Evolutionary conservation across 306 rosid species (phyloP).

Genomic region (Vigna radiata): DNA sequence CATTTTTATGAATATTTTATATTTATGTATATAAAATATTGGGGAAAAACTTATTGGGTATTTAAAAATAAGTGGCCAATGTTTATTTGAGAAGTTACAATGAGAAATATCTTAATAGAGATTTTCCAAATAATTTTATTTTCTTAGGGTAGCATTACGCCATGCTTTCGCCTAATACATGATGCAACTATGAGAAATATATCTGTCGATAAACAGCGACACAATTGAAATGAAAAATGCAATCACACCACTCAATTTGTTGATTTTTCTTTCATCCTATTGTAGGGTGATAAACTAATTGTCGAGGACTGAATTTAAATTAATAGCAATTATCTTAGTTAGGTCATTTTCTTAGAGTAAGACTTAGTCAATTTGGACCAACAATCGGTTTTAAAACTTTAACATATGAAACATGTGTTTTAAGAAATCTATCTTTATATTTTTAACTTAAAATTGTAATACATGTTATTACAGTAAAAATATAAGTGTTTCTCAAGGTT

Average conservation of each 20-base stretch:
- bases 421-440: too few relatives aligned
- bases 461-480: too few relatives aligned
- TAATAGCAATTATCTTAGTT: background rate
- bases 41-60: background rate
- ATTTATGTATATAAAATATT: too few relatives aligned
- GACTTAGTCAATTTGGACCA: background rate
- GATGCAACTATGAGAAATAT: background rate
- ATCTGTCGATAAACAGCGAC: background rate
- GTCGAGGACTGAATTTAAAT: background rate
- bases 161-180: conserved; percentile 22
- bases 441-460: too few relatives aligned
- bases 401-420: too few relatives aligned
- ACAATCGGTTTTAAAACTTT: background rate
- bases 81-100: background rate
- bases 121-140: background rate
- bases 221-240: background rate
- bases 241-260: background rate
- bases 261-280: background rate
- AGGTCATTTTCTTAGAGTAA: background rate
- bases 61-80: background rate
- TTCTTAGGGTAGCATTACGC: background rate
- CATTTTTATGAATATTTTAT: too few relatives aligned
- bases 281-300: background rate
- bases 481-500: too few relatives aligned
- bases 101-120: background rate